Evolutionary conservation across 2,329 filamentous ascomycete species (phyloP).

Genomic region (Botrytis hyacinthi): DNA sequence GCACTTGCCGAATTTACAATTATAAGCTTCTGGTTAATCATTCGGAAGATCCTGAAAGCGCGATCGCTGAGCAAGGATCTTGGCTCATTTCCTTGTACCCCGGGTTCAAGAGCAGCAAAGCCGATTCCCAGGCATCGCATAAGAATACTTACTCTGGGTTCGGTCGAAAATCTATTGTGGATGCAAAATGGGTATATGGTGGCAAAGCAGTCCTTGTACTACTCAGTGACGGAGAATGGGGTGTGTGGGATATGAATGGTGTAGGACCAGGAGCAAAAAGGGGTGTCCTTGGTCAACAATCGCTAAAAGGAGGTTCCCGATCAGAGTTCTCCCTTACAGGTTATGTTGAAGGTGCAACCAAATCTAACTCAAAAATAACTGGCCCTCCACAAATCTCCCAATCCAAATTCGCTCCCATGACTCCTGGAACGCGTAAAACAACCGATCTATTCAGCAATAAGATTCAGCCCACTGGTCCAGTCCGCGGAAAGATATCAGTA

Average conservation of each 20-base stretch:
- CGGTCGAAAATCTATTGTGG: slow-evolving; percentile 58
- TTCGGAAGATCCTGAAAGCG: slow-evolving; percentile 44
- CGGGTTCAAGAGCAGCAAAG: slow-evolving; percentile 33
- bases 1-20: slow-evolving; percentile 62
- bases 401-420: slow-evolving; percentile 62
- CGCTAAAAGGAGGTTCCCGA: slow-evolving; percentile 53
- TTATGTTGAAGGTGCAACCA: slow-evolving; percentile 56
- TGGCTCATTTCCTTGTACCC: slow-evolving; percentile 62
- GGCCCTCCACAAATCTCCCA: slow-evolving; percentile 35
- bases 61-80: slow-evolving; percentile 51
- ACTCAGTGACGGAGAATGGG: slow-evolving; percentile 64
- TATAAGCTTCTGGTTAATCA: slow-evolving; percentile 52
- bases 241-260: slow-evolving; percentile 65
- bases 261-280: slow-evolving; percentile 49
- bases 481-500: slow-evolving; percentile 37
- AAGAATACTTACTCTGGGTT: slow-evolving; percentile 47
- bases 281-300: slow-evolving; percentile 42
- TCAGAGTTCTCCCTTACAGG: slow-evolving; percentile 58
- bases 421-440: slow-evolving; percentile 53
- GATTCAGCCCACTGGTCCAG: slow-evolving; percentile 18
- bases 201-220: slow-evolving; percentile 59
- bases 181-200: slow-evolving; percentile 60
- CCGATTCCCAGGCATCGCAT: slow-evolving; percentile 39
- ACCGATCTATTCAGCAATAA: slow-evolving; percentile 33
- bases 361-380: slow-evolving; percentile 24